Evolutionary conservation across 805 yeast species (phyloP).

Genomic region (Candida incommunis): DNA sequence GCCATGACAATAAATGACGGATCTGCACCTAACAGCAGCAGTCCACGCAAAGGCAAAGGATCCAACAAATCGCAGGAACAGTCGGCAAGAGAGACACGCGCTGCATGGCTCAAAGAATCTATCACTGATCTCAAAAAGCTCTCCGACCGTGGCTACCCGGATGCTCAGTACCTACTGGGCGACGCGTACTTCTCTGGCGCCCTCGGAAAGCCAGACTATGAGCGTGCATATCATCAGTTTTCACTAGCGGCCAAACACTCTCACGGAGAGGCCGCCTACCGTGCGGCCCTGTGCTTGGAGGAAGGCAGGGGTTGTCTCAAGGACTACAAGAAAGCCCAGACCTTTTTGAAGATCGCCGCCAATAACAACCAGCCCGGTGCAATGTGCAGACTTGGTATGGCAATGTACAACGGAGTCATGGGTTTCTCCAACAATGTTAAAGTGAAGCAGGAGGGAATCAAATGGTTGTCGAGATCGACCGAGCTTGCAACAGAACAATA

Average conservation of each 20-base stretch:
- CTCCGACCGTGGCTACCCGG: slow-evolving; percentile 67
- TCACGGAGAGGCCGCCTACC: slow-evolving; percentile 80
- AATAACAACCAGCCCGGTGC: slow-evolving; percentile 93
- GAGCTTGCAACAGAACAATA: slow-evolving; percentile 72
- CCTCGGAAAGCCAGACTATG: slow-evolving; percentile 63
- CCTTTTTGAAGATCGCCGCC: slow-evolving; percentile 75
- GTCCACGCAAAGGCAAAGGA: background rate
- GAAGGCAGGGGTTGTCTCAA: slow-evolving; percentile 88
- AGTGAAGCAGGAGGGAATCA: slow-evolving; percentile 74
- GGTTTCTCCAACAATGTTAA: slow-evolving; percentile 54
- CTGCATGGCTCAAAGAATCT: slow-evolving; percentile 58
- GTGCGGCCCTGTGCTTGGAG: slow-evolving; percentile 84
- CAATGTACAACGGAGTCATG: slow-evolving; percentile 73
- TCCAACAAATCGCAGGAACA: slow-evolving; percentile 10
- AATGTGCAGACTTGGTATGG: slow-evolving; percentile 82
- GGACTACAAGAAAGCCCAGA: slow-evolving; percentile 76
- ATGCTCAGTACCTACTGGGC: slow-evolving; percentile 86
- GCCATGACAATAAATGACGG: background rate
- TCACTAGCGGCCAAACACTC: slow-evolving; percentile 89
- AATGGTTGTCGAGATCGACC: slow-evolving; percentile 83
- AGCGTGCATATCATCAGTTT: slow-evolving; percentile 63
- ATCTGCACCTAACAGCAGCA: background rate
- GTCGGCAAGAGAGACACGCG: slow-evolving; percentile 30
- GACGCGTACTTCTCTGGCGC: slow-evolving; percentile 82
- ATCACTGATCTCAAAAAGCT: slow-evolving; percentile 51